Conservation (phyloP, 2,329 filamentous ascomycete species). For the Penicillium nordicum region DNA sequence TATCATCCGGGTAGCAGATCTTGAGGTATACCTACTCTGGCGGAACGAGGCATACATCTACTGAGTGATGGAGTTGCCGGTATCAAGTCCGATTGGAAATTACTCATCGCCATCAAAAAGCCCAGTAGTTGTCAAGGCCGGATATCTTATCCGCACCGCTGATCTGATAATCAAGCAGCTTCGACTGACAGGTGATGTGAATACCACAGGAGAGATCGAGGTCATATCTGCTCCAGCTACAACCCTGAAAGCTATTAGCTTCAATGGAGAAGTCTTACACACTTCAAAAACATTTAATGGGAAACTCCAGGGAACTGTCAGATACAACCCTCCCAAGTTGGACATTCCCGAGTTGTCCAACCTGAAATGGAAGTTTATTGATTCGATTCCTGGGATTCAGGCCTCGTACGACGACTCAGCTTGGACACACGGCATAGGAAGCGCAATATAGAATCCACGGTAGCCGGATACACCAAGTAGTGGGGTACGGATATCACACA, state of each 20-base stretch:
- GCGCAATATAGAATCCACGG: constrained; percentile 9
- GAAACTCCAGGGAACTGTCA: constrained; percentile 4
- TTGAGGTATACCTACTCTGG: constrained; percentile 28
- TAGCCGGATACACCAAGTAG: constrained; percentile 21
- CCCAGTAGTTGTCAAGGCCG: constrained; percentile 25
- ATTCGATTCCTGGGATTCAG: constrained; percentile 15
- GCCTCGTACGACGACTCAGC: constrained; percentile 11
- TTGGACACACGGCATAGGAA: constrained; percentile 10
- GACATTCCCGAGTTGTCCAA: constrained; percentile 9
- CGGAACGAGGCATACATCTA: constrained; percentile 32
- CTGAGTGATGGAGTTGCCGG: constrained; percentile 29
- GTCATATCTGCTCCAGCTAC: constrained; percentile 10
- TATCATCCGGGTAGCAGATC: constrained; percentile 20
- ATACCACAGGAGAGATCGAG: constrained; percentile 16
- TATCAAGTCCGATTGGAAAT: constrained; percentile 16
- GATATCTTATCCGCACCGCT: constrained; percentile 27
- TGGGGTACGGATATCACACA: constrained; percentile 32
- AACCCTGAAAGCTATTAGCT: constrained; percentile 1
- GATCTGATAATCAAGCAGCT: not conserved
- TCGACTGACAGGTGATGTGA: constrained; percentile 14
- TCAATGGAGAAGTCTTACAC: constrained; percentile 8
- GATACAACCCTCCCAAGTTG: constrained; percentile 5
- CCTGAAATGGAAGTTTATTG: constrained; percentile 16
- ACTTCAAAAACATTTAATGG: not conserved
- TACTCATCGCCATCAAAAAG: constrained; percentile 23